phyloP scores from a whole-genome alignment of 345 rosid species.

The Noccaea caerulescens region DNA sequence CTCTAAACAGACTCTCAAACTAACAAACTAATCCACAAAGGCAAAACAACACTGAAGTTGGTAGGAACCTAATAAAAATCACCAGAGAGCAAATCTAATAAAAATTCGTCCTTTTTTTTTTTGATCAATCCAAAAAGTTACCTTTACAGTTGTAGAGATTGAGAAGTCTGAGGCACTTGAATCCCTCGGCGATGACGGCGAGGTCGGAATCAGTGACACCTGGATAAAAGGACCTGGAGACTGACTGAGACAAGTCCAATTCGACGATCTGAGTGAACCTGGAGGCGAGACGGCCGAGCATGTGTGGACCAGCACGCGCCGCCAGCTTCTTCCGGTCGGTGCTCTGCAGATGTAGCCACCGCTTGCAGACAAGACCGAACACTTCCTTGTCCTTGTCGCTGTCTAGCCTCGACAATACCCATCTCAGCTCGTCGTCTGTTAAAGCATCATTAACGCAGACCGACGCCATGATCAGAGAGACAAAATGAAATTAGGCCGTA shows the following conservation, averaged over 20 bases:
- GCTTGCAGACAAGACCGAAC: constrained; percentile 88
- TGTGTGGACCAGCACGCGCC: constrained; percentile 89
- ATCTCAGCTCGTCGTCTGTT: constrained; percentile 84
- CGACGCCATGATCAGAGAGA: constrained; percentile 47
- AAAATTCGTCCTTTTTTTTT: constrained; percentile 1
- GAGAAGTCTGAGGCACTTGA: constrained; percentile 64
- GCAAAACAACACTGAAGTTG: constrained; percentile 15
- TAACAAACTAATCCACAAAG: background rate
- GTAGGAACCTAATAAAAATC: constrained; percentile 17
- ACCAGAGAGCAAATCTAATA: constrained; percentile 21
- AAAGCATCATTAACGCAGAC: constrained; percentile 69
- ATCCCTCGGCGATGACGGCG: constrained; percentile 64
- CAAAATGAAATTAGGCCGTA: background rate
- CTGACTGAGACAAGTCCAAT: constrained; percentile 91
- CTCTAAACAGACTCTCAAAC: background rate
- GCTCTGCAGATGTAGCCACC: constrained; percentile 88
- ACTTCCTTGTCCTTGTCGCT: constrained; percentile 77
- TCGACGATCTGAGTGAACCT: constrained; percentile 74
- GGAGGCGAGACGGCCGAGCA: constrained; percentile 82
- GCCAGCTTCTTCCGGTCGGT: constrained; percentile 84
- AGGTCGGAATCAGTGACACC: constrained; percentile 94
- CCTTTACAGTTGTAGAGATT: constrained; percentile 71
- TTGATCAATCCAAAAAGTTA: constrained; percentile 1
- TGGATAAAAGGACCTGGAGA: constrained; percentile 84
- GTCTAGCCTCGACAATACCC: constrained; percentile 66